Percentiles rank a stretch among this genome's conserved stretches.
Conservation (phyloP, 2,329 filamentous ascomycete genomes). For the Neobulgaria alba region DNA sequence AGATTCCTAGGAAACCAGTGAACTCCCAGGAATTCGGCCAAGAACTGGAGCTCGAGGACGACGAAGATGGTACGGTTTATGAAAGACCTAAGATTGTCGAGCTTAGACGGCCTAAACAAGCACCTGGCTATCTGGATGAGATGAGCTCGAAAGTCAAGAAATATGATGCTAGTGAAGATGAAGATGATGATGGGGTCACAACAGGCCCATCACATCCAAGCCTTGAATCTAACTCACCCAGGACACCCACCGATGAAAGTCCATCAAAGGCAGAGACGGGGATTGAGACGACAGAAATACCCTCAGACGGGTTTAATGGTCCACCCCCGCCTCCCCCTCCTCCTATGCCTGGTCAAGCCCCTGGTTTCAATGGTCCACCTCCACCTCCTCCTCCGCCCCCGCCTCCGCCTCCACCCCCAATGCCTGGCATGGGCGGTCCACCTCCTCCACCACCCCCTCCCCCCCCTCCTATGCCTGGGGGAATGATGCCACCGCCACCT, state of each 20-base stretch:
- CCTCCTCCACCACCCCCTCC: slow-evolving; percentile 38
- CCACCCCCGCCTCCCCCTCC: slow-evolving; percentile 31
- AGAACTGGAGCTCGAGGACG: slow-evolving; percentile 37
- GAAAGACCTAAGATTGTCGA: slow-evolving; percentile 72
- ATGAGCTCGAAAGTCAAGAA: slow-evolving; percentile 68
- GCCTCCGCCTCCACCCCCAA: slow-evolving; percentile 33
- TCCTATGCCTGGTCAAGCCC: slow-evolving; percentile 31
- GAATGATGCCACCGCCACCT: slow-evolving; percentile 36
- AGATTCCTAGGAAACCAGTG: slow-evolving; percentile 47
- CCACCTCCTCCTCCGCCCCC: slow-evolving; percentile 33
- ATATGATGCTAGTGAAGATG: slow-evolving; percentile 47
- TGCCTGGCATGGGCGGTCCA: slow-evolving; percentile 34
- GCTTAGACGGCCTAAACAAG: slow-evolving; percentile 60
- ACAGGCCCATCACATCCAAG: slow-evolving; percentile 70
- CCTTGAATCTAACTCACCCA: slow-evolving; percentile 57
- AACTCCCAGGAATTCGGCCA: slow-evolving; percentile 27
- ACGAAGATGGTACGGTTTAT: slow-evolving; percentile 46
- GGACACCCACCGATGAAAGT: slow-evolving; percentile 36
- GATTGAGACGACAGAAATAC: not conserved
- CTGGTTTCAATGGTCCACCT: slow-evolving; percentile 27
- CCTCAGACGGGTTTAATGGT: slow-evolving; percentile 21
- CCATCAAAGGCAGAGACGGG: slow-evolving; percentile 10
- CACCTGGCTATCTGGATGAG: slow-evolving; percentile 54
- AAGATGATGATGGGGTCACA: slow-evolving; percentile 54
- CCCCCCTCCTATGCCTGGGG: slow-evolving; percentile 30